Evolutionary conservation across 208 protist species (phyloP), one percentile per base, ranked within the genome.

Genomic region (Wallacemonas rigidus): DNA sequence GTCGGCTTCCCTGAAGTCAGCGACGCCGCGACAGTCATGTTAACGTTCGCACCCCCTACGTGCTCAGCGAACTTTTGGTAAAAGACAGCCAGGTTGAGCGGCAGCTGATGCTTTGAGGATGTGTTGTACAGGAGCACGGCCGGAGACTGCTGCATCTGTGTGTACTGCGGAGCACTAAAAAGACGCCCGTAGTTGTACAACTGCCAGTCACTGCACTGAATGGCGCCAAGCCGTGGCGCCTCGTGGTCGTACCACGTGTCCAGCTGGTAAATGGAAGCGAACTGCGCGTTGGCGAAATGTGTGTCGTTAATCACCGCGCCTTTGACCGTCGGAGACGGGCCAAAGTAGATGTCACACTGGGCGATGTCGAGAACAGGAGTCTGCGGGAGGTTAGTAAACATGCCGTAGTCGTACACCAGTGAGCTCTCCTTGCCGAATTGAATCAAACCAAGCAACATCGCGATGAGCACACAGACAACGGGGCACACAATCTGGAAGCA

Each of bases 31-130:
- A 48, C 36, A 3, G 38, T 65, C 60, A 65, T 45, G 11, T 53
- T 51, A 2, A 50, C 43, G 39, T 17, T 4, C 12, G 41, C 4
- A 14, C 60, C 60, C 6, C 40, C 12, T 3, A 65, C 40, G 60
- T 51, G 57, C 77, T 50, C 45, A 5, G 8, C 92, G 74, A 97
- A 92, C 74, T 98, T 93, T 41, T 95, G 93, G 80, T 97, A 99
- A 43, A 98, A 93, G 39, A 78, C 80, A 6, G 87, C 92, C 26
- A 95, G 77, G 45, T 51, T 60, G 14, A 77, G 35, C 7, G 39
- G 68, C 4, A 70, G 45, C 56, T 81, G 77, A 39, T 81, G 77
- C n/a, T 72, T 74, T 2, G 70, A 75, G 2, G 74, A 74, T 3
- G 67, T 57, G 60, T 78, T 78, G 50, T 78, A 73, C 45, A 67